Conservation (phyloP, 805 yeast genomes). For the Zygosaccharomyces bisporus region DNA sequence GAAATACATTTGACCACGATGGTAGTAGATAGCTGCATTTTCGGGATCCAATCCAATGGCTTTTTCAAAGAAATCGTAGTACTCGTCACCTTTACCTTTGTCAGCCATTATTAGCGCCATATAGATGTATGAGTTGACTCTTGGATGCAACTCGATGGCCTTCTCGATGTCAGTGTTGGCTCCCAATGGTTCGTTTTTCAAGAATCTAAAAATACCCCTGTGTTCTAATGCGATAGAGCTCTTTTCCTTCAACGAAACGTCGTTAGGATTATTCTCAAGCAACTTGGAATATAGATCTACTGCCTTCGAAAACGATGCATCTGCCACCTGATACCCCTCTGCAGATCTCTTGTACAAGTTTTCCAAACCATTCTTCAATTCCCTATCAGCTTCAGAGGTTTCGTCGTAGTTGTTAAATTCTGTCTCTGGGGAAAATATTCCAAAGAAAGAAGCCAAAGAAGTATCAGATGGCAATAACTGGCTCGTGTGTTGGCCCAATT, state of each 20-base stretch:
- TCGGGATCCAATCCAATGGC: conserved; percentile 68
- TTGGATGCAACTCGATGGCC: conserved; percentile 64
- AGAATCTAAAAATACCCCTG: conserved; percentile 75
- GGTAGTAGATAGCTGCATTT: conserved; percentile 84
- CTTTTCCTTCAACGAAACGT: conserved; percentile 34
- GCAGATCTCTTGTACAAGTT: conserved; percentile 46
- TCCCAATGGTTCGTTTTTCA: conserved; percentile 64
- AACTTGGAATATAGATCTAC: conserved; percentile 41
- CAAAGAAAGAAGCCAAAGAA: conserved; percentile 79
- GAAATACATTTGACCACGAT: conserved; percentile 88
- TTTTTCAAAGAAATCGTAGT: conserved; percentile 64
- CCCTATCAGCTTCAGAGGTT: conserved; percentile 58
- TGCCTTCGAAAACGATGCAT: conserved; percentile 51
- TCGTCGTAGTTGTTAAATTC: conserved; percentile 48
- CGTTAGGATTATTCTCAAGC: conserved; percentile 26
- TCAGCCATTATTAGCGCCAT: conserved; percentile 84
- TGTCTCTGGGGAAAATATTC: conserved; percentile 66
- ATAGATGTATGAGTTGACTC: conserved; percentile 77
- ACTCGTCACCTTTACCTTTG: conserved; percentile 61
- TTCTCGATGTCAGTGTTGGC: conserved; percentile 63
- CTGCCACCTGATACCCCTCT: conserved; percentile 39
- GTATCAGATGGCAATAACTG: conserved; percentile 73
- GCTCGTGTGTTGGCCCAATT: conserved; percentile 40
- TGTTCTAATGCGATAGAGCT: conserved; percentile 78
- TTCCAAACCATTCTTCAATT: conserved; percentile 61